Percentiles rank a stretch among this genome's conserved stretches.
Conservation (phyloP, 352 stramenopile genomes). For the Phytophthora ramorum region DNA sequence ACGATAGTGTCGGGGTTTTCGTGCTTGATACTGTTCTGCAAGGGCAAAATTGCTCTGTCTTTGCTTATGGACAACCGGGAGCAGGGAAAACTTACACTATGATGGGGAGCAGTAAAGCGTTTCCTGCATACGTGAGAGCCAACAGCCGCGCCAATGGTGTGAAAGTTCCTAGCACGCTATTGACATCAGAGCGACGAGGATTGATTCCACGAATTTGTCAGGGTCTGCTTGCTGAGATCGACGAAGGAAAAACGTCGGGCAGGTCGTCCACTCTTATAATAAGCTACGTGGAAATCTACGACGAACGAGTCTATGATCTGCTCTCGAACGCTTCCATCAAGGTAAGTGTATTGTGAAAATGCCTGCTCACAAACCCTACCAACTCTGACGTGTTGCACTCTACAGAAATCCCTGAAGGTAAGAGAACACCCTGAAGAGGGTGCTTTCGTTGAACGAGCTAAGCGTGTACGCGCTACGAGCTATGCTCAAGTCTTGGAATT, state of each 20-base stretch:
- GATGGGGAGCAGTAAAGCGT: slow-evolving; percentile 42
- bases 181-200: slow-evolving; percentile 28
- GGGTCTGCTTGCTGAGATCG: slow-evolving; percentile 62
- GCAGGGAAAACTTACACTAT: slow-evolving; percentile 82
- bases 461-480: slow-evolving; percentile 50
- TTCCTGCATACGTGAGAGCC: slow-evolving; percentile 6
- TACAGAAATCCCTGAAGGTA: slow-evolving; percentile 69
- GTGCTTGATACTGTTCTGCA: slow-evolving; percentile 63
- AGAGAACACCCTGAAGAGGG: slow-evolving; percentile 77
- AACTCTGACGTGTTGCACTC: slow-evolving; percentile 6
- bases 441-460: slow-evolving; percentile 69
- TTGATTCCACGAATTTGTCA: slow-evolving; percentile 72
- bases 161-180: neutral
- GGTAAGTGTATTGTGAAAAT: slow-evolving; percentile 18
- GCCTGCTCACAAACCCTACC: neutral
- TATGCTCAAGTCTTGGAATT: slow-evolving; percentile 63
- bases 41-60: slow-evolving; percentile 80
- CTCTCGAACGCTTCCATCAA: slow-evolving; percentile 42
- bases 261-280: slow-evolving; percentile 53
- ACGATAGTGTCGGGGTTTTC: slow-evolving; percentile 61
- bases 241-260: slow-evolving; percentile 25
- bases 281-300: slow-evolving; percentile 87
- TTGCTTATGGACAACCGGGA: slow-evolving; percentile 77
- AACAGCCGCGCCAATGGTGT: neutral
- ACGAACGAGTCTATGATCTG: slow-evolving; percentile 80